Conservation (phyloP, 805 yeast species). For the Wickerhamiella kurtzmanii region DNA sequence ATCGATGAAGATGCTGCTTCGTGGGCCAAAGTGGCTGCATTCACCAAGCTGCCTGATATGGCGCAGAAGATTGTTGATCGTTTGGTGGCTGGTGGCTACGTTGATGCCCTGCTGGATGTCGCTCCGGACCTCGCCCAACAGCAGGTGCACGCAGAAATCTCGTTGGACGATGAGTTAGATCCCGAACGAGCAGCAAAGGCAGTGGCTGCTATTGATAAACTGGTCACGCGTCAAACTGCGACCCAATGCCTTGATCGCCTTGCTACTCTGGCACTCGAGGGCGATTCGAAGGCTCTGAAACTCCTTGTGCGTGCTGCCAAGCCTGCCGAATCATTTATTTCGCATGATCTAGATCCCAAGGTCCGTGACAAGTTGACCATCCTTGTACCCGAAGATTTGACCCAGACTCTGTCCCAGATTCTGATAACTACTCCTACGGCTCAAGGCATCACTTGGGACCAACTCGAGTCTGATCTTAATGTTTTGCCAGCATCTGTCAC, state of each 20-base stretch:
- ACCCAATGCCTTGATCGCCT: slow-evolving; percentile 1
- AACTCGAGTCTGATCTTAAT: background rate
- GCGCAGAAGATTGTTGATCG: slow-evolving; percentile 8
- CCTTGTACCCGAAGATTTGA: background rate
- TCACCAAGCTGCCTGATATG: background rate
- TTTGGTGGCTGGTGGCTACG: slow-evolving; percentile 1
- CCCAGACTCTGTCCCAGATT: background rate
- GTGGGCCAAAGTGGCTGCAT: slow-evolving; percentile 13
- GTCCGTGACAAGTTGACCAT: background rate
- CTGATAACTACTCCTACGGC: background rate
- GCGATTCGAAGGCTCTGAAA: background rate
- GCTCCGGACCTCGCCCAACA: slow-evolving; percentile 4
- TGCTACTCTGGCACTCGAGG: background rate
- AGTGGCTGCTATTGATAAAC: slow-evolving; percentile 6
- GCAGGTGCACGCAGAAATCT: slow-evolving; percentile 2
- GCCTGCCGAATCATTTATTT: background rate
- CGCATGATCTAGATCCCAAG: background rate
- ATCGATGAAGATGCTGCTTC: background rate
- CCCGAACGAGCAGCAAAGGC: slow-evolving; percentile 7
- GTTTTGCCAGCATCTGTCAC: background rate
- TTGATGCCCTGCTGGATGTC: slow-evolving; percentile 3
- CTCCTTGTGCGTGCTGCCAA: background rate
- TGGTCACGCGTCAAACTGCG: slow-evolving; percentile 9
- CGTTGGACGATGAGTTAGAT: slow-evolving; percentile 3
- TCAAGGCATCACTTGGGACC: background rate